phyloP scores from a whole-genome alignment of 2,329 filamentous ascomycete genomes.

The Epichloe glyceriae region DNA sequence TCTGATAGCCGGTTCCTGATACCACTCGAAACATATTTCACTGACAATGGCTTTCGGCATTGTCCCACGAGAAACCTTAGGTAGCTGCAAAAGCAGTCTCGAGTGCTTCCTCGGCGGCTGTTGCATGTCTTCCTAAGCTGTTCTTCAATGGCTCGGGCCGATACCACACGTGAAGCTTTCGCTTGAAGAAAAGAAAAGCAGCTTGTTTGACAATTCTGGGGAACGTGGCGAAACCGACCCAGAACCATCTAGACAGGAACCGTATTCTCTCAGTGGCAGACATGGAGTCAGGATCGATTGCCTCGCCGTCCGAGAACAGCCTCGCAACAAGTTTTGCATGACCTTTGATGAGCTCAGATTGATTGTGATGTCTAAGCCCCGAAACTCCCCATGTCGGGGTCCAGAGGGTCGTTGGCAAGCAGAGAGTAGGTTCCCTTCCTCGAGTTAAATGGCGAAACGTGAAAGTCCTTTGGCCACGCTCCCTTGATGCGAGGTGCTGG shows the following conservation, averaged over 20 bases:
- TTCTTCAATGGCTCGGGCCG: constrained; percentile 47
- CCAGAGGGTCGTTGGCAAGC: constrained; percentile 32
- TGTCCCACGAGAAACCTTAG: constrained; percentile 35
- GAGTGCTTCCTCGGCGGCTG: constrained; percentile 32
- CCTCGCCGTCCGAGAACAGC: constrained; percentile 38
- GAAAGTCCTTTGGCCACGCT: constrained; percentile 57
- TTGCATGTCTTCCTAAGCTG: constrained; percentile 41
- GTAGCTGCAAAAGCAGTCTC: constrained; percentile 35
- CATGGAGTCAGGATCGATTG: constrained; percentile 37
- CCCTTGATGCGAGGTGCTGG: constrained; percentile 26
- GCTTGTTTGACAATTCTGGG: constrained; percentile 54
- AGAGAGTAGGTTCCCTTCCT: constrained; percentile 42
- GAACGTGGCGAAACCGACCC: constrained; percentile 53
- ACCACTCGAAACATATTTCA: constrained; percentile 43
- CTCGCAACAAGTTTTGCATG: constrained; percentile 49
- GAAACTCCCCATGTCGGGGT: constrained; percentile 21
- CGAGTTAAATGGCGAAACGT: constrained; percentile 64
- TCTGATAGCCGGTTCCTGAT: constrained; percentile 24
- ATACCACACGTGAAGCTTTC: constrained; percentile 50
- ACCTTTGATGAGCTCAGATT: constrained; percentile 43
- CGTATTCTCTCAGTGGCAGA: constrained; percentile 24
- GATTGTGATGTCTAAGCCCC: constrained; percentile 44
- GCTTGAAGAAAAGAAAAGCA: constrained; percentile 39
- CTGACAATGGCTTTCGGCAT: constrained; percentile 28
- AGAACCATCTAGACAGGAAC: constrained; percentile 49